Conservation (phyloP, 2,329 filamentous ascomycete genomes). For the Scytalidium sp. region DNA sequence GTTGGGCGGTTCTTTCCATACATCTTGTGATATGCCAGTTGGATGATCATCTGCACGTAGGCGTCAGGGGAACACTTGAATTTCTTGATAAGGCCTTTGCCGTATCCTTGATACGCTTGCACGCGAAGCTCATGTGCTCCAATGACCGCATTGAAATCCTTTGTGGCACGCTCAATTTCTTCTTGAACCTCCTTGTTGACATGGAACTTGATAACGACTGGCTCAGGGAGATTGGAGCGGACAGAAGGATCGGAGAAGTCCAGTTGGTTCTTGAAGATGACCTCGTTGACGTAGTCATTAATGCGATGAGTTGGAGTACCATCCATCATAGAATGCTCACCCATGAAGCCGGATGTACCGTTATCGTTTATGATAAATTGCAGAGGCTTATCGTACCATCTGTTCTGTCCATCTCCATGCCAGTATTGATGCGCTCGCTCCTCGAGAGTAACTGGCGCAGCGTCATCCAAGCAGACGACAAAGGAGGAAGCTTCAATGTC, state of each 20-base stretch:
- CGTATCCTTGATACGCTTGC: slow-evolving; percentile 95
- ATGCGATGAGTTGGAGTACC: slow-evolving; percentile 95
- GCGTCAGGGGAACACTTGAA: slow-evolving; percentile 98
- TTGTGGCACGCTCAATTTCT: slow-evolving; percentile 75
- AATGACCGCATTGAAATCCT: slow-evolving; percentile 80
- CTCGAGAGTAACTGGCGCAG: slow-evolving; percentile 85
- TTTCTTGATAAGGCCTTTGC: slow-evolving; percentile 98
- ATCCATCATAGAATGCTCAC: slow-evolving; percentile 99
- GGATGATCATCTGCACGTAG: slow-evolving; percentile 98
- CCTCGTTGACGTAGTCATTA: slow-evolving; percentile 89
- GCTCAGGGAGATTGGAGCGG: slow-evolving; percentile 82
- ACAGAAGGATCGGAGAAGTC: slow-evolving; percentile 77
- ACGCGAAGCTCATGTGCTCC: slow-evolving; percentile 86
- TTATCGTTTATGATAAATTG: slow-evolving; percentile 99
- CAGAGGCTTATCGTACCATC: slow-evolving; percentile 97
- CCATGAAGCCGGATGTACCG: slow-evolving; percentile 94
- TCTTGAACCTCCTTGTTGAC: slow-evolving; percentile 69
- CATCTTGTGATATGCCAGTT: slow-evolving; percentile 98
- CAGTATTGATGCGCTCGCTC: slow-evolving; percentile 96
- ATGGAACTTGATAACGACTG: slow-evolving; percentile 73
- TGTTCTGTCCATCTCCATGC: slow-evolving; percentile 94
- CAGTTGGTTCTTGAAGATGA: slow-evolving; percentile 92
- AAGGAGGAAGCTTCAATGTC: slow-evolving; percentile 88
- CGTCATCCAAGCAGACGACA: slow-evolving; percentile 89
- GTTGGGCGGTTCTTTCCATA: slow-evolving; percentile 97